Evolutionary conservation across 306 rosid species (phyloP).

Genomic region (Vigna unguiculata): DNA sequence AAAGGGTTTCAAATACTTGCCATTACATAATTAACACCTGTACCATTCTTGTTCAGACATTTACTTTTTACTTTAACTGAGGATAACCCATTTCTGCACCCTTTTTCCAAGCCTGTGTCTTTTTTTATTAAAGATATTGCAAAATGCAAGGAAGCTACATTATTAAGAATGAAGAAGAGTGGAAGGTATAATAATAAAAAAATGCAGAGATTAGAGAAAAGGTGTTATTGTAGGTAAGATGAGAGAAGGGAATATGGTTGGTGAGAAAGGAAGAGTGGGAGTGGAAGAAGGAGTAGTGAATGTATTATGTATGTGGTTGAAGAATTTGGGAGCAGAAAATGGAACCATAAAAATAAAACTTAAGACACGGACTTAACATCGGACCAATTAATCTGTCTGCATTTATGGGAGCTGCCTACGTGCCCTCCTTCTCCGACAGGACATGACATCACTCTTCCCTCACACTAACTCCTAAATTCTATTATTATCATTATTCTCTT

Average conservation of each 20-base stretch:
- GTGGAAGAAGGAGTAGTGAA: constrained; percentile 26
- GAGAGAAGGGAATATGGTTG: constrained; percentile 37
- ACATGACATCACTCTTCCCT: constrained; percentile 41
- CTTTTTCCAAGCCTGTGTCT: background rate
- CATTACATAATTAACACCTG: constrained; percentile 49
- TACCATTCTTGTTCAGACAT: constrained; percentile 31
- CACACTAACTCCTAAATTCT: background rate
- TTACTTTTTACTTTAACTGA: constrained; percentile 39
- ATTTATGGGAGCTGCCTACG: constrained; percentile 63
- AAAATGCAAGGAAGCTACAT: background rate
- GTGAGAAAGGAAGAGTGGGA: constrained; percentile 29
- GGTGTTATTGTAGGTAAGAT: background rate
- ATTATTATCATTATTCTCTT: background rate
- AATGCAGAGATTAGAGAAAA: background rate
- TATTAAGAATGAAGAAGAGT: background rate
- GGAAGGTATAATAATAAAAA: background rate
- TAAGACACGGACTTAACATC: constrained; percentile 47
- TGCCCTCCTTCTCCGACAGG: constrained; percentile 71
- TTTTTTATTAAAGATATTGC: background rate
- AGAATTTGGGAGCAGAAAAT: constrained; percentile 26
- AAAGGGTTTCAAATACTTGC: constrained; percentile 46
- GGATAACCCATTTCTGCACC: constrained; percentile 14
- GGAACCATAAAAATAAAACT: constrained; percentile 30
- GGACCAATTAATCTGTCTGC: constrained; percentile 62
- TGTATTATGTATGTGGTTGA: too few relatives aligned